These are phyloP conservation scores for Barbarea vulgaris DNA, from an alignment of 345 rosid species.

Conservation along the genomic window DNA sequence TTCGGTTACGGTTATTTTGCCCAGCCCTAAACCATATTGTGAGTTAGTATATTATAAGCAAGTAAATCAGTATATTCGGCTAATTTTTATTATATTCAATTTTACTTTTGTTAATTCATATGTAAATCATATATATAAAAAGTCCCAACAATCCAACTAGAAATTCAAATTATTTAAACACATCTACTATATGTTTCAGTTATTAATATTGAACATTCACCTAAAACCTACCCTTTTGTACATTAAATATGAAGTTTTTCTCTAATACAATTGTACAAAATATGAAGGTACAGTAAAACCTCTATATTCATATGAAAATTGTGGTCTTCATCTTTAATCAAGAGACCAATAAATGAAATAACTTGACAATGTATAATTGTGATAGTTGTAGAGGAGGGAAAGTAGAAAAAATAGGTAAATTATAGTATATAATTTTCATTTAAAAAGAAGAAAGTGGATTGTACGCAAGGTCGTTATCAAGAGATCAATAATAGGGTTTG, in stretches of 20 bases:
- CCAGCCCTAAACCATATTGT: too few relatives aligned
- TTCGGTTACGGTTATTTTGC: too few relatives aligned
- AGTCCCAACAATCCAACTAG: not conserved
- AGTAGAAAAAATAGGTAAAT: not conserved
- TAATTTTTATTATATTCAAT: not conserved
- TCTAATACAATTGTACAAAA: not conserved
- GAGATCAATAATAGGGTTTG: conserved; percentile 42
- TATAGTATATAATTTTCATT: not conserved
- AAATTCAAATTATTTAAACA: not conserved
- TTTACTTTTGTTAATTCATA: not conserved
- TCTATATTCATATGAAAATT: not conserved
- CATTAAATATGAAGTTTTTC: not conserved
- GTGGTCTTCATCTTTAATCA: conserved; percentile 6
- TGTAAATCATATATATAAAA: too few relatives aligned
- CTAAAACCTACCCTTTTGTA: not conserved
- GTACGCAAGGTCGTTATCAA: conserved; percentile 43
- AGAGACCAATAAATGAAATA: conserved; percentile 13
- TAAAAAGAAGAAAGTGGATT: conserved; percentile 24
- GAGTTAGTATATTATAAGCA: too few relatives aligned
- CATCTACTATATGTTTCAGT: not conserved
- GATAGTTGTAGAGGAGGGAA: conserved; percentile 5
- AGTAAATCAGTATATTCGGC: too few relatives aligned
- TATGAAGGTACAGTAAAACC: not conserved
- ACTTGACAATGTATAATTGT: not conserved
- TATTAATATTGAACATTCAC: conserved; percentile 1